A percentile compares a stretch with the other conserved stretches of the same genome.
phyloP scores from a whole-genome alignment of 2,329 filamentous ascomycete genomes.

The Fusarium illudens region DNA sequence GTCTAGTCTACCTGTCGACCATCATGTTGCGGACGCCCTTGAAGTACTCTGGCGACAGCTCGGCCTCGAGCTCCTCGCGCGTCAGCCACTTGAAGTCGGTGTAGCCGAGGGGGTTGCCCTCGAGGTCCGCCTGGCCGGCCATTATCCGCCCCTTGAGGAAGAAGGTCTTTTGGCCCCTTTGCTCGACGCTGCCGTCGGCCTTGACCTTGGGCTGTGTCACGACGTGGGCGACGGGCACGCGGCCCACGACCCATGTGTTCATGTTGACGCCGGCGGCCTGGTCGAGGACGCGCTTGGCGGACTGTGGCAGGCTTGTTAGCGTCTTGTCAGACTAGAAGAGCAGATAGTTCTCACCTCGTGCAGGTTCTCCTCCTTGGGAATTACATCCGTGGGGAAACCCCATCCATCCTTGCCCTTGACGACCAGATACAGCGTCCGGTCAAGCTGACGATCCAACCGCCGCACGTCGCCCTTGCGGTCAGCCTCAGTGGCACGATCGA shows the following conservation, averaged over 20 bases:
- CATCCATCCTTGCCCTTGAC: constrained; percentile 80
- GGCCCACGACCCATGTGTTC: constrained; percentile 98
- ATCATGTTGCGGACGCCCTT: constrained; percentile 83
- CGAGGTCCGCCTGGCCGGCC: constrained; percentile 90
- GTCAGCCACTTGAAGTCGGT: constrained; percentile 92
- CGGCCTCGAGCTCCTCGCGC: constrained; percentile 81
- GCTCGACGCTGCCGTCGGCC: constrained; percentile 52
- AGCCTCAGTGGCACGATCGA: constrained; percentile 77
- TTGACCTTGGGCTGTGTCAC: constrained; percentile 62
- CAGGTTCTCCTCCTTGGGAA: constrained; percentile 77
- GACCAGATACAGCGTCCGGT: constrained; percentile 86
- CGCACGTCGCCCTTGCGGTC: constrained; percentile 77
- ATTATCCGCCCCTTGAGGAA: constrained; percentile 97
- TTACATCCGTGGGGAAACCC: constrained; percentile 79
- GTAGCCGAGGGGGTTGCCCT: constrained; percentile 74
- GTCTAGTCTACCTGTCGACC: constrained; percentile 69
- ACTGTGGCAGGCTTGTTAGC: constrained; percentile 58
- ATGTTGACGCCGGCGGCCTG: constrained; percentile 89
- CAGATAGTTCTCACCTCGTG: constrained; percentile 70
- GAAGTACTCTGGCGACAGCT: constrained; percentile 75
- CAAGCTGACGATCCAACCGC: constrained; percentile 81
- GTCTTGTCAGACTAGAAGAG: not conserved
- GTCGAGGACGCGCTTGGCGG: constrained; percentile 80
- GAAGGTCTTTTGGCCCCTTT: constrained; percentile 82
- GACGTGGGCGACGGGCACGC: constrained; percentile 85